Conservation (phyloP, 306 rosid species). For the Trichosanthes cucumerina region DNA sequence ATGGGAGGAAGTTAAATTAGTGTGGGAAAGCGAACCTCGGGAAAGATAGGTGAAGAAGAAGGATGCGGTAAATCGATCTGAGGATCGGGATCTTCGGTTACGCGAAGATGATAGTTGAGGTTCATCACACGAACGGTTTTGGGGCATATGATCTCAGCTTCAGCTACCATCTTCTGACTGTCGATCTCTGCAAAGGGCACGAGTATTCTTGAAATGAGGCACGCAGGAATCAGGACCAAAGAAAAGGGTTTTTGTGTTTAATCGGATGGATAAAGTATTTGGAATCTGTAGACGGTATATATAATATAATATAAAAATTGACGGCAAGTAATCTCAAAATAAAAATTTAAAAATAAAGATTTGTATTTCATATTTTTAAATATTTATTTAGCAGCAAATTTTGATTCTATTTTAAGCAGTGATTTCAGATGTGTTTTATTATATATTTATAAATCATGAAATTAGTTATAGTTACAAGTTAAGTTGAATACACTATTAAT, state of each 20-base stretch:
- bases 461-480: too few relatives aligned
- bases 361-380: too few relatives aligned
- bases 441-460: too few relatives aligned
- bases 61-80: constrained; percentile 47
- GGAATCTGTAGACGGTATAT: too few relatives aligned
- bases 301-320: too few relatives aligned
- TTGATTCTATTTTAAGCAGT: too few relatives aligned
- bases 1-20: background rate
- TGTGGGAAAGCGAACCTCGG: constrained; percentile 28
- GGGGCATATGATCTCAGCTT: constrained; percentile 54
- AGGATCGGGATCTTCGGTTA: constrained; percentile 37
- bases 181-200: constrained; percentile 21
- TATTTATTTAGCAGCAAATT: too few relatives aligned
- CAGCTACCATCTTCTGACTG: constrained; percentile 43
- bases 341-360: too few relatives aligned
- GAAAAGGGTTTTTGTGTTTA: background rate
- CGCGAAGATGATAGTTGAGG: constrained; percentile 53
- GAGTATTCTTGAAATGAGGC: background rate
- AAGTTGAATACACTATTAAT: too few relatives aligned
- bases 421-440: too few relatives aligned
- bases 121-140: constrained; percentile 47
- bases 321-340: too few relatives aligned
- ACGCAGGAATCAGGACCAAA: background rate
- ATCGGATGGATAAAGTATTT: too few relatives aligned
- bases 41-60: constrained; percentile 41